Conservation (phyloP, 140 eudicot genomes). For the Oenanthe javanica region DNA sequence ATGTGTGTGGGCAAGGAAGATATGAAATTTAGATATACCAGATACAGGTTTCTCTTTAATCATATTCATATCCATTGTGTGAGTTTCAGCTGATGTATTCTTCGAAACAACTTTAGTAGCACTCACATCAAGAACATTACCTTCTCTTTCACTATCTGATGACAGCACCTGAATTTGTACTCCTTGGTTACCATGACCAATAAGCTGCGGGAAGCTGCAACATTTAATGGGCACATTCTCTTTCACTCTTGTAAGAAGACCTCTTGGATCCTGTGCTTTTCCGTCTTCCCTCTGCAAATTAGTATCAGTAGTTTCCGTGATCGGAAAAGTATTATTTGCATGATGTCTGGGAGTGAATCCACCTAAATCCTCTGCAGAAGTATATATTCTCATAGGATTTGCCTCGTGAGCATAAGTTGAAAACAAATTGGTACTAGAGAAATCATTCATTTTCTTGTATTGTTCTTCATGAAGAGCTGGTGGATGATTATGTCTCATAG, state of each 20-base stretch:
- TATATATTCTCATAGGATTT: slow-evolving; percentile 38
- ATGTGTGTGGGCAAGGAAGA: background rate
- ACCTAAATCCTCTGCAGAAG: slow-evolving; percentile 28
- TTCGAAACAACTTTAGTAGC: slow-evolving; percentile 29
- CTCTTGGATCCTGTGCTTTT: slow-evolving; percentile 27
- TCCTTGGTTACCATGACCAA: slow-evolving; percentile 36
- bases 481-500: slow-evolving; percentile 28
- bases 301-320: slow-evolving; percentile 44
- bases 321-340: slow-evolving; percentile 45
- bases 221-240: slow-evolving; percentile 24
- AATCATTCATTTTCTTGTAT: slow-evolving; percentile 32
- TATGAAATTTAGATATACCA: slow-evolving; percentile 33
- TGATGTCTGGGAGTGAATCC: slow-evolving; percentile 48
- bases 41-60: slow-evolving; percentile 29
- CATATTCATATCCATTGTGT: slow-evolving; percentile 47
- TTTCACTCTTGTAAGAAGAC: slow-evolving; percentile 16
- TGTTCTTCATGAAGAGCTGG: slow-evolving; percentile 29
- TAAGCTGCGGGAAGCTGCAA: slow-evolving; percentile 21
- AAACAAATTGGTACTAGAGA: slow-evolving; percentile 25
- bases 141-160: slow-evolving; percentile 45
- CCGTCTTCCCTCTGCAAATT: slow-evolving; percentile 36
- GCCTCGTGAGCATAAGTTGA: slow-evolving; percentile 33
- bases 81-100: slow-evolving; percentile 70
- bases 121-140: slow-evolving; percentile 23
- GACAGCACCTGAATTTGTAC: slow-evolving; percentile 45